Evolutionary conservation across 1,139 yeast genomes (phyloP), one percentile per base, ranked within the genome.

Genomic region (Saccharomyces hybrid): DNA sequence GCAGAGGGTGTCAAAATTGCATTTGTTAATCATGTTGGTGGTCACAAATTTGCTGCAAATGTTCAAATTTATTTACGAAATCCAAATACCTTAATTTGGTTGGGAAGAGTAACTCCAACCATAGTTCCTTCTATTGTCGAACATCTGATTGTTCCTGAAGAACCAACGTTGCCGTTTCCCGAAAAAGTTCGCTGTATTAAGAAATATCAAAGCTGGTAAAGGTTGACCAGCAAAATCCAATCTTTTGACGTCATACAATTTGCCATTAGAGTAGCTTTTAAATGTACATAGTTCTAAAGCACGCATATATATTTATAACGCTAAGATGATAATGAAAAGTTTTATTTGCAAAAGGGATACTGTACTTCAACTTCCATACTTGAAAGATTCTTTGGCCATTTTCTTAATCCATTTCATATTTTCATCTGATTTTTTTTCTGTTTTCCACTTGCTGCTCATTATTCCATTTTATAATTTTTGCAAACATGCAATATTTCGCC

Each of bases 1-100:
- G 83, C 88, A 0, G 83, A 78, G 42, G 98, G 98, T 2, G 87
- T 85, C 1, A 72, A 75, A 11, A 88, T 90, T 3, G 75, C 78
- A 2, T 89, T 71, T 63, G 78, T 87, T 25, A 89, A 88, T 65
- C 99, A 93, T 69, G 85, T 93, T 31, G 99, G 99, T 3, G 98
- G 98, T 2, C 99, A 93, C 71, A 93, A 93, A 66, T 93, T 76
- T 69, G 88, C 93, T 1, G 97, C 98, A 2, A 93, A 93, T 70
- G 87, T 88, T 2, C 77, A 89, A 53, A 79, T 91, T 28, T 90
- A 88, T 65, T 71, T 83, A 58, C 82, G 79, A 60, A 60, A 57
- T 6, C 73, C 84, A 3, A 96, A 95, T 13, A 85, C 87, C 62
- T 82, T 85, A 57, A 80, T 90, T 38, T 90, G 98, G 97, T 74